Base-by-base conservation (phyloP, 345 rosid species). In the Ceriops tagal region DNA sequence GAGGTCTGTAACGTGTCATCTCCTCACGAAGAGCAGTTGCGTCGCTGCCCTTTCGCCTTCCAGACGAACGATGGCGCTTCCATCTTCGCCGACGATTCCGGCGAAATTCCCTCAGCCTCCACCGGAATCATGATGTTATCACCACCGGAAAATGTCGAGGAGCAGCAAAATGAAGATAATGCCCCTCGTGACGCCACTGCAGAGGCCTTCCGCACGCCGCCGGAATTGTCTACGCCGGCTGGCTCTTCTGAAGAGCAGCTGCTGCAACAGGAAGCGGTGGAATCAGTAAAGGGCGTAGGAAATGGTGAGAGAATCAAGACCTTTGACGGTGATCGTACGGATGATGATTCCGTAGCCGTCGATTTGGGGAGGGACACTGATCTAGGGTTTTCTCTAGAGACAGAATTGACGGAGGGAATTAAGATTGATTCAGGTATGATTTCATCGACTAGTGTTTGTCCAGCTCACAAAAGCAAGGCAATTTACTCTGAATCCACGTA, bases 361-460 rank as follows among this genome's bases (percentile, higher is more conserved):
- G 80, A 82, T 70, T 69, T 83, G 78, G 82, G 81, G 46, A 73
- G 77, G 76, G 84, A 81, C 64, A 72, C 73, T 27, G 84, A 84
- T 65, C 10, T 73, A 72, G 83, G 79, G 73, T 78, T 61, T 64
- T 61, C 65, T 65, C 35, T 22, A 15, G 78, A 51, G 69, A 39
- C 66, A 60, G 84, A 78, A 68, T 64, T 65, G 63, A 66, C 77
- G 6, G 81, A 65, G 76, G 63, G 65, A 51, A 62, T 64, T 57
- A 79, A 57, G 9, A 10, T 57, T 3, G 69, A 66, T 61, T 64
- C 65, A 34, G 49, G 7, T 18, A 34, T 24, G 22, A 53, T 27
- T 31, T 62, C 51, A 35, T 43, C 67, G 1, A 20, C 22, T 51
- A 57, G 46, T 37, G 61, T 13, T 27, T 53, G 62, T 59, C 52